Percentiles rank a stretch among this genome's conserved stretches.
Conservation (phyloP, 202 grass and related monocot species). For the Digitaria exilis region DNA sequence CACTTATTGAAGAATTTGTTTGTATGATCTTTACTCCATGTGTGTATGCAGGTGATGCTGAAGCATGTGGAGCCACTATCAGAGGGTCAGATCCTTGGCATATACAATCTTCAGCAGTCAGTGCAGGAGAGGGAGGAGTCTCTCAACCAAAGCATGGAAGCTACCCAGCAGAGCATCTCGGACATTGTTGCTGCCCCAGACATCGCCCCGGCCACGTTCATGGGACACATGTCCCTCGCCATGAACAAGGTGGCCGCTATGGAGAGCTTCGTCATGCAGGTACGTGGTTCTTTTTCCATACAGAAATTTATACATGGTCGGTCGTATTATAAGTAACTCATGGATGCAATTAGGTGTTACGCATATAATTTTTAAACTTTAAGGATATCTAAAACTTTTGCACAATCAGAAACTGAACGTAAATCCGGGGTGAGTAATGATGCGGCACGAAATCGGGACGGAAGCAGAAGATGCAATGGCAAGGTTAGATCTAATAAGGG, state of each 20-base stretch:
- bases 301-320: not conserved
- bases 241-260: constrained; percentile 70
- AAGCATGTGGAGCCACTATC: constrained; percentile 63
- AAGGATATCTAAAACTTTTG: not conserved
- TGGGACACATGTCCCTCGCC: constrained; percentile 64
- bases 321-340: not conserved
- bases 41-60: constrained; percentile 46
- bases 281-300: not conserved
- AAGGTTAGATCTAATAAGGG: not conserved
- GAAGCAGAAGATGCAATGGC: not conserved
- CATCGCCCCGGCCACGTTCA: constrained; percentile 48
- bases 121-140: constrained; percentile 64
- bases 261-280: constrained; percentile 75
- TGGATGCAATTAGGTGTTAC: not conserved
- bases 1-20: not conserved
- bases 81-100: constrained; percentile 72
- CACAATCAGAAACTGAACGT: not conserved
- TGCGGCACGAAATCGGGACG: not conserved
- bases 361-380: not conserved
- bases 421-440: not conserved
- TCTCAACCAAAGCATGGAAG: constrained; percentile 53
- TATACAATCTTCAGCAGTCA: constrained; percentile 65
- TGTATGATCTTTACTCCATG: not conserved
- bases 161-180: constrained; percentile 52
- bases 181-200: constrained; percentile 56